Percentiles rank a stretch among this genome's conserved stretches.
These are phyloP conservation scores for Sechiopsis laciniata DNA, from an alignment of 306 rosid genomes.

Conservation along the genomic window DNA sequence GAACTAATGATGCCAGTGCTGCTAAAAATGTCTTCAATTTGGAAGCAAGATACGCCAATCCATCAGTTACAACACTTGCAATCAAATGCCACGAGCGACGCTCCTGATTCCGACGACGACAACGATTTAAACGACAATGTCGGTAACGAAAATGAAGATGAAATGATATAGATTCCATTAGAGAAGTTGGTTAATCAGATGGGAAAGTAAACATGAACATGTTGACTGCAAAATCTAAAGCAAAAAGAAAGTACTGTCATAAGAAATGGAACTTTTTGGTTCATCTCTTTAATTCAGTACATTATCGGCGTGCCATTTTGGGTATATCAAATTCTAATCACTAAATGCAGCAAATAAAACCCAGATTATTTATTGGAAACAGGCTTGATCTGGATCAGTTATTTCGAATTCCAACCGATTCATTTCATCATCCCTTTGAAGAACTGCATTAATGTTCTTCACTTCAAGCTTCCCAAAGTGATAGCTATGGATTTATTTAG, in stretches of 20 bases:
- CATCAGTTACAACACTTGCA: conserved; percentile 40
- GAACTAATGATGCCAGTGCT: conserved; percentile 39
- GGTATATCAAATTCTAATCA: conserved; percentile 10
- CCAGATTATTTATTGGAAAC: conserved; percentile 5
- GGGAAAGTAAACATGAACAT: background rate
- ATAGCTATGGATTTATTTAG: background rate
- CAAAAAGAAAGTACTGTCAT: background rate
- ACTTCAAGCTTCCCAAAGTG: background rate
- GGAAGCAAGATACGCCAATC: conserved; percentile 72
- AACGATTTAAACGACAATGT: conserved; percentile 24
- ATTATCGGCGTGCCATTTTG: conserved; percentile 5
- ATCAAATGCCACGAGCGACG: conserved; percentile 22
- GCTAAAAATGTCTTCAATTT: conserved; percentile 65
- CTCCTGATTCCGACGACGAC: conserved; percentile 33
- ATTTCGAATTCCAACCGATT: conserved; percentile 1
- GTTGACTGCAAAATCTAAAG: background rate
- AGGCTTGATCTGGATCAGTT: background rate
- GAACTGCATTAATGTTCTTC: conserved; percentile 5
- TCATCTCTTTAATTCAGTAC: conserved; percentile 12
- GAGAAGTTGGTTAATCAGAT: background rate
- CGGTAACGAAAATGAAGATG: conserved; percentile 33
- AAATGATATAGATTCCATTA: conserved; percentile 16
- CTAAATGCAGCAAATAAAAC: conserved; percentile 16
- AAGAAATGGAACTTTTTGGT: conserved; percentile 12
- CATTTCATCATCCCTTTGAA: conserved; percentile 2